phyloP scores from a whole-genome alignment of 78 protist species.

The Goniomonas avonlea region DNA sequence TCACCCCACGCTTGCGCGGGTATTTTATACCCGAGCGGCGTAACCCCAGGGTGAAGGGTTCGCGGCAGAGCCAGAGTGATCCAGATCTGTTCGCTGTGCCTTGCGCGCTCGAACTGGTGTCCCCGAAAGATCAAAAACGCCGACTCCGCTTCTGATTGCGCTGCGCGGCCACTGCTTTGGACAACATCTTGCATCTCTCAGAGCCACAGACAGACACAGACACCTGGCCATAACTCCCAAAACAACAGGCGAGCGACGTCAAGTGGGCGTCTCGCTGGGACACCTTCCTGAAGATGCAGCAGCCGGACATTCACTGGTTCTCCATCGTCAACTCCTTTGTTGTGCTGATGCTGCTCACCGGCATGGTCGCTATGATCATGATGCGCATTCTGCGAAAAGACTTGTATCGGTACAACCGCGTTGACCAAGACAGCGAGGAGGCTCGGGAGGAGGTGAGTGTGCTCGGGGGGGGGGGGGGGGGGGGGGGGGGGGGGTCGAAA shows the following conservation, averaged over 20 bases:
- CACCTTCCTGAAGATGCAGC: constrained; percentile 54
- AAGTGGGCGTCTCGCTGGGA: constrained; percentile 95
- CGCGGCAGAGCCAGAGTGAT: not conserved
- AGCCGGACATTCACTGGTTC: constrained; percentile 68
- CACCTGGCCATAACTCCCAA: no score
- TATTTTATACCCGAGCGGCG: no score
- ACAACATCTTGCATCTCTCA: not conserved
- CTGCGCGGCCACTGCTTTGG: no score
- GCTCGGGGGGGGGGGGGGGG: no score
- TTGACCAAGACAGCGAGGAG: constrained; percentile 27
- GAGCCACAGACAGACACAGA: not conserved
- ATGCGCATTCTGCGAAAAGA: constrained; percentile 70
- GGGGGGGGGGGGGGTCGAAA: no score
- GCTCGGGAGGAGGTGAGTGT: not conserved
- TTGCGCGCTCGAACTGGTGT: not conserved
- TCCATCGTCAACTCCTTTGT: constrained; percentile 85
- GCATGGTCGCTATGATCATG: constrained; percentile 90
- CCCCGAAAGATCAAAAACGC: constrained; percentile 15
- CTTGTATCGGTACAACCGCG: constrained; percentile 31
- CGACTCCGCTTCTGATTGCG: not conserved
- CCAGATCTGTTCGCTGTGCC: not conserved
- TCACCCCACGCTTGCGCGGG: no score
- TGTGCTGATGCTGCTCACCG: constrained; percentile 85
- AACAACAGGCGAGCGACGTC: not conserved
- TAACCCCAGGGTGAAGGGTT: not conserved